phyloP scores from a whole-genome alignment of 2,329 filamentous ascomycete species.

The Fusarium sp. region DNA sequence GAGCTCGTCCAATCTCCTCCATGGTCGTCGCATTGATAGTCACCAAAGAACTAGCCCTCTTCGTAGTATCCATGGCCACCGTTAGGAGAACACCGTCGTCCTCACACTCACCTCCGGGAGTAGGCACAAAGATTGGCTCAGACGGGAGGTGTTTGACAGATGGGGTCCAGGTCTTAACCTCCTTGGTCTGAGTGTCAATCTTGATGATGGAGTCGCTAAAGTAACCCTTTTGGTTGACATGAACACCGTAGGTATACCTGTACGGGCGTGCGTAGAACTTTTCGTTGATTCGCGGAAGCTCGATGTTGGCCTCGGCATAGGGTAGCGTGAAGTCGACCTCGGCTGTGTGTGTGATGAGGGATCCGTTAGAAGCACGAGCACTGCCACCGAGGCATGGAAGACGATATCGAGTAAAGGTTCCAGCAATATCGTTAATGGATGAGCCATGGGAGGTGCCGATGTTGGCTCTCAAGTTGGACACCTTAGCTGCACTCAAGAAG shows the following conservation, averaged over 20 bases:
- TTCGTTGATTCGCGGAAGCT: constrained; percentile 15
- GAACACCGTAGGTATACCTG: constrained; percentile 15
- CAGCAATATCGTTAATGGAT: constrained; percentile 6
- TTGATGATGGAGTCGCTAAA: constrained; percentile 28
- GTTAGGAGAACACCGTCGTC: constrained; percentile 14
- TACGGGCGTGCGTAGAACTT: constrained; percentile 2
- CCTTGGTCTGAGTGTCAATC: constrained; percentile 17
- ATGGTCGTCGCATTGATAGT: constrained; percentile 13
- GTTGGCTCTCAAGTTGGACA: constrained; percentile 16
- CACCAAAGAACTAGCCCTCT: constrained; percentile 14
- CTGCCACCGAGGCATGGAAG: constrained; percentile 1
- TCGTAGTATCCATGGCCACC: constrained; percentile 7
- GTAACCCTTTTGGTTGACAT: constrained; percentile 2
- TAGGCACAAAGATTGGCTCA: constrained; percentile 18
- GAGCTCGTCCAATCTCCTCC: constrained; percentile 12
- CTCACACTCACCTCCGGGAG: background rate
- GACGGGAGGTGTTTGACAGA: constrained; percentile 3
- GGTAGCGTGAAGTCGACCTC: constrained; percentile 11
- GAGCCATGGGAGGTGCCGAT: background rate
- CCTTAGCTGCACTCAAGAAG: constrained; percentile 3
- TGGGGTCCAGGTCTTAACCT: constrained; percentile 3
- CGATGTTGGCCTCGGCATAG: constrained; percentile 7
- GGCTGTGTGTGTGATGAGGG: constrained; percentile 1
- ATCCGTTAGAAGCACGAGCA: background rate
- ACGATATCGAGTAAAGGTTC: constrained; percentile 14